These are phyloP conservation scores for Fusarium buxicola DNA, from an alignment of 2,329 filamentous ascomycete species.

Conservation along the genomic window DNA sequence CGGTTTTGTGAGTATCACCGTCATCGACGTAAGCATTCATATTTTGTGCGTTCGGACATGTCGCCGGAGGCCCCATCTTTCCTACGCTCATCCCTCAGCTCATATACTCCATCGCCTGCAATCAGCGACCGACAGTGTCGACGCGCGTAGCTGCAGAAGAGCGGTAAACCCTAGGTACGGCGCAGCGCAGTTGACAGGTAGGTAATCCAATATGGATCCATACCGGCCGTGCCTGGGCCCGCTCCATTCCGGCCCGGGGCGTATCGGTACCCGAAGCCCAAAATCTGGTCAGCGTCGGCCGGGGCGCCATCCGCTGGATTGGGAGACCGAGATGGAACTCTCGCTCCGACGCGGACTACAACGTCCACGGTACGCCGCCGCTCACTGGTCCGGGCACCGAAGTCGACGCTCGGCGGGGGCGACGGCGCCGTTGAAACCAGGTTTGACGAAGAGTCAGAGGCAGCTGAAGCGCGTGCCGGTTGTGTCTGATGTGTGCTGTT, in stretches of 20 bases:
- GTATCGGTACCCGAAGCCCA: constrained; percentile 19
- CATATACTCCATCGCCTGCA: constrained; percentile 8
- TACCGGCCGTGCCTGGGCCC: constrained; percentile 7
- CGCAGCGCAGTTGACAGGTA: constrained; percentile 5
- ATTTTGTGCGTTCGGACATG: not conserved
- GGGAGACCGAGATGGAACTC: constrained; percentile 16
- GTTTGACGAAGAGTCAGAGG: constrained; percentile 3
- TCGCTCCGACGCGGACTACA: not conserved
- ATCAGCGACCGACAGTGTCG: constrained; percentile 17
- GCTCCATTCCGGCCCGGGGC: constrained; percentile 23
- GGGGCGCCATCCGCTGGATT: constrained; percentile 9
- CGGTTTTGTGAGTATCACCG: not conserved
- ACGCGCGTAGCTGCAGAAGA: constrained; percentile 23
- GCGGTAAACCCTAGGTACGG: constrained; percentile 20
- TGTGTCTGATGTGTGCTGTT: not conserved
- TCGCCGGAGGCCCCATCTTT: not conserved
- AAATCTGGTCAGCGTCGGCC: constrained; percentile 11
- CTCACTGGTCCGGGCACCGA: constrained; percentile 8
- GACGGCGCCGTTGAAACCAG: constrained; percentile 3
- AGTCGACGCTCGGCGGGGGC: constrained; percentile 11
- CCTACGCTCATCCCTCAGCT: not conserved
- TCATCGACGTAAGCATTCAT: not conserved
- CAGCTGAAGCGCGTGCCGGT: not conserved
- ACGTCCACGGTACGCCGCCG: constrained; percentile 13
- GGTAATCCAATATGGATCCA: constrained; percentile 15